Evolutionary conservation across 352 stramenopile species (phyloP).

Genomic region (Saprolegnia diclina): DNA sequence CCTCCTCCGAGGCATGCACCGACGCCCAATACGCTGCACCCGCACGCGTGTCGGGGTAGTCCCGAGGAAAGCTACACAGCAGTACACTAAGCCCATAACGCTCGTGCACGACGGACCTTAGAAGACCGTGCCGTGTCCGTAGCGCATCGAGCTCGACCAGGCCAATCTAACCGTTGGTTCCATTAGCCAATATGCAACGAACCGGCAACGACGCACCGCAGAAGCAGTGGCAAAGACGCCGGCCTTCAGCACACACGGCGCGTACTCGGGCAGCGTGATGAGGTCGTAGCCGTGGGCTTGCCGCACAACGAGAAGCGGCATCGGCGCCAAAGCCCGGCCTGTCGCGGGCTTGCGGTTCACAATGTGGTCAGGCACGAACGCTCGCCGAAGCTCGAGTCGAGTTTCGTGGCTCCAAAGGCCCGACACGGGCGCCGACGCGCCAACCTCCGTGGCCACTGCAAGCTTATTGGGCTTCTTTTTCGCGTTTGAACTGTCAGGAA

Average conservation of each 20-base stretch:
- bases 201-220: neutral
- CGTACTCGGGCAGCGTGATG: conserved; percentile 40
- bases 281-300: conserved; percentile 51
- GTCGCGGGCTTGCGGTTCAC: conserved; percentile 3
- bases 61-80: conserved; percentile 54
- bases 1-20: conserved; percentile 28
- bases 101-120: conserved; percentile 33
- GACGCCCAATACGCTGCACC: conserved; percentile 53
- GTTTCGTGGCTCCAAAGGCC: neutral
- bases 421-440: neutral
- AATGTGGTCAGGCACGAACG: conserved; percentile 12
- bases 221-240: conserved; percentile 52
- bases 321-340: neutral
- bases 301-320: conserved; percentile 2
- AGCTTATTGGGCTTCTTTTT: no score
- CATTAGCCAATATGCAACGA: neutral
- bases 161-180: conserved; percentile 34
- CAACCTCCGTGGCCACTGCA: neutral
- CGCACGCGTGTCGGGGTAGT: conserved; percentile 65
- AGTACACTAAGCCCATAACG: neutral
- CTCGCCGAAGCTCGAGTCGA: neutral
- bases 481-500: neutral
- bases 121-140: conserved; percentile 42
- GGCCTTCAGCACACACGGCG: conserved; percentile 48
- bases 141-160: conserved; percentile 62